phyloP scores from a whole-genome alignment of 495 filamentous ascomycete genomes.

The Astrothelium subdiscretum region DNA sequence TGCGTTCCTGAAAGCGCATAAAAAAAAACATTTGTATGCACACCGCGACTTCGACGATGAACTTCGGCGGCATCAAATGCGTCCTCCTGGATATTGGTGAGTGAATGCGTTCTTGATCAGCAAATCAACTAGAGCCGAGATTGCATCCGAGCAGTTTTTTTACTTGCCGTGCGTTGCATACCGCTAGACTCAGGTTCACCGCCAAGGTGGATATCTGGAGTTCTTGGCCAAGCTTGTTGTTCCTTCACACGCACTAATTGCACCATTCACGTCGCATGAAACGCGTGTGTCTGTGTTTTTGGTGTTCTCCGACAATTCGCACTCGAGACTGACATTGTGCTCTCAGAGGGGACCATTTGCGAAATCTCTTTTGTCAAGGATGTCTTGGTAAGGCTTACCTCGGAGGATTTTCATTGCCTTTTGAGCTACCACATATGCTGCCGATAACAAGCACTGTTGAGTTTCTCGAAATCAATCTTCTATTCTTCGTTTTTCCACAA shows the following conservation, averaged over 20 bases:
- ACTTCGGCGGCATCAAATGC: conserved; percentile 1
- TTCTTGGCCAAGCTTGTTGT: not conserved
- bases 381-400: conserved; percentile 44
- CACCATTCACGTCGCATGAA: not conserved
- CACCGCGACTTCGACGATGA: not conserved
- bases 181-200: not conserved
- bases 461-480: not conserved
- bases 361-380: conserved; percentile 64
- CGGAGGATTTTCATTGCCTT: not conserved
- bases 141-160: not conserved
- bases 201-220: not conserved
- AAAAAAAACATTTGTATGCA: not conserved
- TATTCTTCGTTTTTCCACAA: not conserved
- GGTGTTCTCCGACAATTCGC: not conserved
- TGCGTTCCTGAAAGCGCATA: not conserved
- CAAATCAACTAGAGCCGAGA: not conserved
- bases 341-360: conserved; percentile 56
- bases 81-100: conserved; percentile 15
- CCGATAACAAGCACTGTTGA: not conserved
- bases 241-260: not conserved
- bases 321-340: not conserved
- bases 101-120: conserved; percentile 4
- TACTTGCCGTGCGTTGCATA: not conserved
- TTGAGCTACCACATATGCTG: not conserved
- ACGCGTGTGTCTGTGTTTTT: not conserved